A percentile compares a stretch with the other conserved stretches of the same genome.
Evolutionary conservation across 345 rosid genomes (phyloP).

Genomic region (Ailanthus altissimus): DNA sequence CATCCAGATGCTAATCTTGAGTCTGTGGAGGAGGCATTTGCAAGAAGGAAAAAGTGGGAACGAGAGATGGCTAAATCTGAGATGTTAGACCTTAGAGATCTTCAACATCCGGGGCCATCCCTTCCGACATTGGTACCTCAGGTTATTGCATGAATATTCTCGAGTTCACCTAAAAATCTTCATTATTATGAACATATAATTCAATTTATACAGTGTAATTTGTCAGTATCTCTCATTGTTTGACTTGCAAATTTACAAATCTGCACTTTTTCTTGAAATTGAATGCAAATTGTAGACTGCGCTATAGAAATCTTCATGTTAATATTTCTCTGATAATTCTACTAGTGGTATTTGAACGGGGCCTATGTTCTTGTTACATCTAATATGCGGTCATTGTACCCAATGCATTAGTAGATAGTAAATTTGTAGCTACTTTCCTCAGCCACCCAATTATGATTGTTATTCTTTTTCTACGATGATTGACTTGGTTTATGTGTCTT

Average conservation of each 20-base stretch:
- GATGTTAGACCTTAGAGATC: conserved; percentile 44
- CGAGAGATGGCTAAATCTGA: conserved; percentile 59
- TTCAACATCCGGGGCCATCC: conserved; percentile 65
- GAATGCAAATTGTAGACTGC: background rate
- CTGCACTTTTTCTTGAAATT: background rate
- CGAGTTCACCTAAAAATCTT: background rate
- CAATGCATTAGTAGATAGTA: background rate
- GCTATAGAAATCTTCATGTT: background rate
- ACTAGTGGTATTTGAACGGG: background rate
- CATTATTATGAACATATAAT: conserved; percentile 7
- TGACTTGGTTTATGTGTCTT: conserved; percentile 2
- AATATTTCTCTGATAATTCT: background rate
- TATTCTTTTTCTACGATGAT: background rate
- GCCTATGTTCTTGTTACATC: conserved; percentile 10
- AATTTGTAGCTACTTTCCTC: background rate
- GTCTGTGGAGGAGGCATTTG: conserved; percentile 79
- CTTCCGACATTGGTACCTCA: conserved; percentile 84
- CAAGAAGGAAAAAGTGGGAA: conserved; percentile 86
- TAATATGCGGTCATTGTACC: background rate
- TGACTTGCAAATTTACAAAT: background rate
- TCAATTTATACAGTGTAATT: background rate
- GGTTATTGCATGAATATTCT: conserved; percentile 44
- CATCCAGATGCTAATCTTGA: conserved; percentile 77
- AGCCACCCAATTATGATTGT: background rate
- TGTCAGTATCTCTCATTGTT: background rate